Evolutionary conservation across 2,329 filamentous ascomycete genomes (phyloP), one percentile per base, ranked within the genome.

Genomic region (Alternaria burnsii): DNA sequence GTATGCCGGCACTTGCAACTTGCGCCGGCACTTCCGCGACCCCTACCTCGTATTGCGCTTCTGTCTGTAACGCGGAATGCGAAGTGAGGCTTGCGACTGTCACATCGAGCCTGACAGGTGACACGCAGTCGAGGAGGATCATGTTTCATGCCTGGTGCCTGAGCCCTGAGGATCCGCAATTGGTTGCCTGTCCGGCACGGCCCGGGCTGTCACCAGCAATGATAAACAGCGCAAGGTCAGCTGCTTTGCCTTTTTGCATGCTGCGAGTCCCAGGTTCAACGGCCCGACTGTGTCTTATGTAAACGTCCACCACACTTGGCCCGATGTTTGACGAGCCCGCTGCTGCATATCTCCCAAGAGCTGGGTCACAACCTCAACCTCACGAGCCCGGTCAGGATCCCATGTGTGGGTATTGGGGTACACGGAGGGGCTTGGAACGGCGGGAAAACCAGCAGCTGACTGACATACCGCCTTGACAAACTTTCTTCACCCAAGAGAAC

Each of bases 121-220:
- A 64, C 52, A 56, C 52, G 32, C 28, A 28, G 53, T 55, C 52
- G 43, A 52, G 50, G 53, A 56, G 34, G 28, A 59, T 44, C 38
- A 20, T 52, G 62, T 65, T 60, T 62, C 61, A 58, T 24, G 32
- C 40, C 34, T 30, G 50, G 50, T 55, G 54, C 41, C 32, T 34
- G 44, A 58, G 53, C 53, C 57, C 57, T 50, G 38, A 59, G 42
- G 51, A 59, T 58, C 62, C 46, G 52, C 41, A 24, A 38, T 47
- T 52, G 38, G 52, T 61, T 56, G 58, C 52, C 59, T 51, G 50
- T 41, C 55, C 70, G 70, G 70, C 61, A 70, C 71, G 71, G 68
- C 61, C 71, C 71, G 71, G 58, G 54, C 63, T 71, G 65, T 69
- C 69, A 71, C 30, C 46, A 57, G 32, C 38, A 38, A n/a, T 46